phyloP scores from a whole-genome alignment of 495 filamentous ascomycete genomes.

The Penicillium riverlandense region DNA sequence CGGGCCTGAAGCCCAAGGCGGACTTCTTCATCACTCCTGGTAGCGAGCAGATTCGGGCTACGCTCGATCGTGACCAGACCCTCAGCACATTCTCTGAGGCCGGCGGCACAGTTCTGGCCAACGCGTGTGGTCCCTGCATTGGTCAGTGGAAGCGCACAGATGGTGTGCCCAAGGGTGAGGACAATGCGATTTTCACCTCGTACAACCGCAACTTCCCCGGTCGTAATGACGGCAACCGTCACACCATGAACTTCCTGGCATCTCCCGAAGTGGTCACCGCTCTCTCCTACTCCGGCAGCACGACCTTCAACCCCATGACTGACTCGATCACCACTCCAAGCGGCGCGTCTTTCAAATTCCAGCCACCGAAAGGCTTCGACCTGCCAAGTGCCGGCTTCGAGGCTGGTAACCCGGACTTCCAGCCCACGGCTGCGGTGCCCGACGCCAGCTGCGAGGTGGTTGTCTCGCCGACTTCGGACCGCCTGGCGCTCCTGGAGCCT shows the following conservation, averaged over 20 bases:
- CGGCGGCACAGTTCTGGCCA: conserved; percentile 84
- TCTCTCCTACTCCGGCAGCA: conserved; percentile 85
- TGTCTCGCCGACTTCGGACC: conserved; percentile 77
- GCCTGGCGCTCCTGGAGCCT: conserved; percentile 84
- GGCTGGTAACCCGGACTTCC: conserved; percentile 65
- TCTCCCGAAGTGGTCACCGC: conserved; percentile 95
- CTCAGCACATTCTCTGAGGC: conserved; percentile 80
- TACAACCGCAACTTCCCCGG: conserved; percentile 99
- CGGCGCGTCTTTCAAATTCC: conserved; percentile 78
- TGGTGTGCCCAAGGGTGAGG: conserved; percentile 67
- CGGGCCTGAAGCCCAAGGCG: conserved; percentile 78
- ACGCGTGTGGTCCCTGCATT: conserved; percentile 93
- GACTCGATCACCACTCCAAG: conserved; percentile 76
- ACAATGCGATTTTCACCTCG: conserved; percentile 93
- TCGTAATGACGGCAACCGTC: conserved; percentile 91
- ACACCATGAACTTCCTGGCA: conserved; percentile 97
- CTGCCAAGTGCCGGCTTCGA: conserved; percentile 77
- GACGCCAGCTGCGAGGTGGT: conserved; percentile 49
- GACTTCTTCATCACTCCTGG: conserved; percentile 96
- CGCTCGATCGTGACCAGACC: conserved; percentile 77
- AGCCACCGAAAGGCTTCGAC: conserved; percentile 68
- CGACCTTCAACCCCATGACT: conserved; percentile 93
- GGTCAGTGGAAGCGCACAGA: conserved; percentile 96
- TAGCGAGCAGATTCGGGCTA: conserved; percentile 93
- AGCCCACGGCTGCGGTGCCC: conserved; percentile 62